Evolutionary conservation across 2,329 filamentous ascomycete genomes (phyloP).

Genomic region (Nemania sp.): DNA sequence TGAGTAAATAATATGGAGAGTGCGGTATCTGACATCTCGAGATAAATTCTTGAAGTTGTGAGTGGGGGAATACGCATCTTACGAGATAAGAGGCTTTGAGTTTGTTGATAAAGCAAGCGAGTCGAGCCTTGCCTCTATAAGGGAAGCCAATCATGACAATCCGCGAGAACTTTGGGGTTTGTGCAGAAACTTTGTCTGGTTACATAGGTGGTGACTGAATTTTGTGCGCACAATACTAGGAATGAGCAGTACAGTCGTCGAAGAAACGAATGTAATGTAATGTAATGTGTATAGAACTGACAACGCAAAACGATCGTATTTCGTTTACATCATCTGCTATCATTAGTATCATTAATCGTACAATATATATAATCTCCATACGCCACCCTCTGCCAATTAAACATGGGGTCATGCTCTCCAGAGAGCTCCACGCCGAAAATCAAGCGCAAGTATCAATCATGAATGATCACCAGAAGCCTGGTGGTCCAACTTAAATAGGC

Average conservation of each 20-base stretch:
- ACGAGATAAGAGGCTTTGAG: no score
- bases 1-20: no score
- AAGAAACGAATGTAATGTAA: not conserved
- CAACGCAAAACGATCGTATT: constrained; percentile 47
- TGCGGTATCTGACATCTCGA: no score
- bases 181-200: no score
- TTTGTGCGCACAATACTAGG: not conserved
- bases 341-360: constrained; percentile 50
- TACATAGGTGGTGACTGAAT: no score
- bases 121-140: no score
- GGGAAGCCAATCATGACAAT: no score
- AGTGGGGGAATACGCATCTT: no score
- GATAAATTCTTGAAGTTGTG: no score
- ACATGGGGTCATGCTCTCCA: constrained; percentile 18
- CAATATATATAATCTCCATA: constrained; percentile 23
- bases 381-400: constrained; percentile 14
- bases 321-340: constrained; percentile 51
- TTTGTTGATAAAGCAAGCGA: no score
- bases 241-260: not conserved
- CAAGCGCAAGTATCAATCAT: not conserved
- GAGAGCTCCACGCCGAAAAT: constrained; percentile 14
- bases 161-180: no score
- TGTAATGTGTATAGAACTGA: constrained; percentile 30
- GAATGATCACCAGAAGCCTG: not conserved
- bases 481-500: not conserved